These are phyloP conservation scores for Colletotrichum gloeosporioides DNA, from an alignment of 2,329 filamentous ascomycete genomes.

Conservation along the genomic window DNA sequence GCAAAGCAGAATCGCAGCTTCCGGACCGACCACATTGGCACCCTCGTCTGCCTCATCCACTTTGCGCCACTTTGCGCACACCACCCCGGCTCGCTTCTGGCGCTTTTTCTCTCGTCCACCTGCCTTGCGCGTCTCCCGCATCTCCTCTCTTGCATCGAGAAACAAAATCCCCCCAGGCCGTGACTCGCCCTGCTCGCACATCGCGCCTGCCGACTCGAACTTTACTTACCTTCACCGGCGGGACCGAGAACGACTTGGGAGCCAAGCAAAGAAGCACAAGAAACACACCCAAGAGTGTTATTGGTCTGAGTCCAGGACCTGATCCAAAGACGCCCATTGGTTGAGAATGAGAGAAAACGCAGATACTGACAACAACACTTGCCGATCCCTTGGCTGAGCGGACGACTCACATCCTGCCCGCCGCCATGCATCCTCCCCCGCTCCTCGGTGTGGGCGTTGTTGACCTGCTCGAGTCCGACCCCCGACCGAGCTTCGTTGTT, in stretches of 20 bases:
- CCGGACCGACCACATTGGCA: background rate
- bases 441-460: constrained; percentile 35
- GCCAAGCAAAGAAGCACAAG: background rate
- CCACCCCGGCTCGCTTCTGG: constrained; percentile 5
- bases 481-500: constrained; percentile 46
- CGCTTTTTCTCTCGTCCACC: constrained; percentile 10
- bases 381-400: constrained; percentile 21
- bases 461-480: constrained; percentile 46
- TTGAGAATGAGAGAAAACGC: constrained; percentile 15
- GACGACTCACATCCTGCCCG: background rate
- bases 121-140: background rate
- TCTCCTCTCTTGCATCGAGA: constrained; percentile 2
- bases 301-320: background rate
- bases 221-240: background rate
- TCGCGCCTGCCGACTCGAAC: background rate
- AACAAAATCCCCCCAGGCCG: background rate
- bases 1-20: constrained; percentile 18
- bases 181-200: background rate
- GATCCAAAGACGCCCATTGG: background rate
- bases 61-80: constrained; percentile 4
- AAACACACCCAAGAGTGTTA: background rate
- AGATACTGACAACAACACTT: constrained; percentile 13
- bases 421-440: constrained; percentile 22
- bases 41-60: constrained; percentile 16
- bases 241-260: background rate